These are phyloP conservation scores for Sugiyamaella lignohabitans DNA, from an alignment of 805 yeast species.

Conservation along the genomic window DNA sequence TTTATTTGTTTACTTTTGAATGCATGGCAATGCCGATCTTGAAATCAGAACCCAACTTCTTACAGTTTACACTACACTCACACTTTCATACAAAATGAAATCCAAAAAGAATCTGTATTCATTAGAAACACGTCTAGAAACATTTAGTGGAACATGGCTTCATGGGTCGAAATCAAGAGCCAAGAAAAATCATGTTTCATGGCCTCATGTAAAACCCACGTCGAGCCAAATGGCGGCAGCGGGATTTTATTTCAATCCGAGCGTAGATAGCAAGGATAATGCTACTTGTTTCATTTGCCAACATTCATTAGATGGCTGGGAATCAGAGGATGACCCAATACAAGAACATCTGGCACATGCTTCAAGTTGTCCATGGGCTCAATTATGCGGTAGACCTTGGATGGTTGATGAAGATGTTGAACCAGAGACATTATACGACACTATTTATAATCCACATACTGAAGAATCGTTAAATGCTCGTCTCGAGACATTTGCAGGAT, in stretches of 20 bases:
- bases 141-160: constrained; percentile 8
- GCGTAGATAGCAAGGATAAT: constrained; percentile 40
- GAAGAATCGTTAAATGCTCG: constrained; percentile 20
- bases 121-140: not conserved
- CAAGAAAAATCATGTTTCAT: constrained; percentile 18
- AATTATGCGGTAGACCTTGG: constrained; percentile 21
- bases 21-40: too few species aligned
- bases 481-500: constrained; percentile 21
- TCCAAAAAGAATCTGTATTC: too few species aligned
- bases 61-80: too few species aligned
- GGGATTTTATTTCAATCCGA: constrained; percentile 58
- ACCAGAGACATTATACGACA: not conserved
- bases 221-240: constrained; percentile 42
- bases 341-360: constrained; percentile 39
- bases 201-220: constrained; percentile 24
- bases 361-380: constrained; percentile 36
- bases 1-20: too few species aligned
- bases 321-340: constrained; percentile 42
- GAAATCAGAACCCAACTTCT: too few species aligned
- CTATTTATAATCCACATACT: constrained; percentile 22
- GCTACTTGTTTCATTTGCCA: constrained; percentile 56
- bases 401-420: constrained; percentile 12
- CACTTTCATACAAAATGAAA: too few species aligned
- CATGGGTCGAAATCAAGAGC: constrained; percentile 16
- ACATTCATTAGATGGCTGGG: constrained; percentile 56